Conservation (phyloP, 306 rosid genomes). For the Cicer chorassanicum region DNA sequence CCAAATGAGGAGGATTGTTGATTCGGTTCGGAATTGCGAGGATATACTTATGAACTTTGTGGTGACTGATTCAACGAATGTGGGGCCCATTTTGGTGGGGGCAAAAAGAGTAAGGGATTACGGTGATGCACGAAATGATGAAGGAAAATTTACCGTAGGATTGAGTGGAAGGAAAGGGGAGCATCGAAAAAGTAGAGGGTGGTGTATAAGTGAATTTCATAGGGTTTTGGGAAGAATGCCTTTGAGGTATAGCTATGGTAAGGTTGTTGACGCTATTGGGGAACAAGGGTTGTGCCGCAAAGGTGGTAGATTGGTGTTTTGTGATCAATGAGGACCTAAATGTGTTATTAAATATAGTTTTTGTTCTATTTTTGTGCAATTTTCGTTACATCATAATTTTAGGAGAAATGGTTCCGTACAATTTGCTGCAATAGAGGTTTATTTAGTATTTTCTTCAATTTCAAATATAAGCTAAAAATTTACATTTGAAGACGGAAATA, state of each 20-base stretch:
- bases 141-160: constrained; percentile 50
- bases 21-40: constrained; percentile 72
- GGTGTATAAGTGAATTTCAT: constrained; percentile 78
- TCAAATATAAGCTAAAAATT: too few species aligned
- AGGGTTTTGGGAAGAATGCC: constrained; percentile 68
- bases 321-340: constrained; percentile 54
- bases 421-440: too few species aligned
- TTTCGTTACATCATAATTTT: too few species aligned
- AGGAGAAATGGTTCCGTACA: too few species aligned
- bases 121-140: constrained; percentile 74
- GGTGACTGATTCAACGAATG: constrained; percentile 59
- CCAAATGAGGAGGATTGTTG: constrained; percentile 62
- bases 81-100: constrained; percentile 75
- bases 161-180: constrained; percentile 73
- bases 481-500: too few species aligned
- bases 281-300: constrained; percentile 80
- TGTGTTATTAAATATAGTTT: background rate
- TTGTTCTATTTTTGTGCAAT: too few species aligned
- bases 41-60: constrained; percentile 85
- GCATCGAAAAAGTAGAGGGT: constrained; percentile 82
- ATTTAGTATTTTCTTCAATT: too few species aligned
- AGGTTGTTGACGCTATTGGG: constrained; percentile 66
- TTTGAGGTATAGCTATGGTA: constrained; percentile 73
- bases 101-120: constrained; percentile 72
- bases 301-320: constrained; percentile 62